Percentiles rank a stretch among this genome's conserved stretches.
Evolutionary conservation across 2,329 filamentous ascomycete genomes (phyloP).

Genomic region (Aspergillus felis): DNA sequence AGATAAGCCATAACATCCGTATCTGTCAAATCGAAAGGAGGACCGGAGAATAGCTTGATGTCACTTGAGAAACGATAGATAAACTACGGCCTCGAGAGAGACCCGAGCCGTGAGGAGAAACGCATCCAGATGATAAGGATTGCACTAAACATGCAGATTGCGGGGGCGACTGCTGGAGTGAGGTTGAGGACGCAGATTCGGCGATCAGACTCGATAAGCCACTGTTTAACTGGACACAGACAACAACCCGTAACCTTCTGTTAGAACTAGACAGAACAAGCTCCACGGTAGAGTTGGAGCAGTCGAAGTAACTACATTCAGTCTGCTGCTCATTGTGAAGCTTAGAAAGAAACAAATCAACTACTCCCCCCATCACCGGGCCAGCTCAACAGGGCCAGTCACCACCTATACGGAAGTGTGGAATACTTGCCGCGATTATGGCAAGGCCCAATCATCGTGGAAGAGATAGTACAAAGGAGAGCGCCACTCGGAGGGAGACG

Average conservation of each 20-base stretch:
- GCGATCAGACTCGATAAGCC: conserved; percentile 11
- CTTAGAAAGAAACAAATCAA: not conserved
- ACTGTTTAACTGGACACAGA: not conserved
- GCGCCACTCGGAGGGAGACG: conserved; percentile 4
- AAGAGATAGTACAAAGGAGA: conserved; percentile 1
- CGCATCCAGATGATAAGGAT: conserved; percentile 18
- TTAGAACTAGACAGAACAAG: conserved; percentile 7
- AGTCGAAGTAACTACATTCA: too few species aligned
- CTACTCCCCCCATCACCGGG: not conserved
- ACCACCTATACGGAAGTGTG: not conserved
- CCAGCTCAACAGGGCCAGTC: not conserved
- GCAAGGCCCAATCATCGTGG: not conserved
- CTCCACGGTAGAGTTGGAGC: not conserved
- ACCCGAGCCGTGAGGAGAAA: conserved; percentile 20
- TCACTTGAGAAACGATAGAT: conserved; percentile 15
- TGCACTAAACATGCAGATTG: conserved; percentile 17
- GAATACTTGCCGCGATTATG: not conserved
- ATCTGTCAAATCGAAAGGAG: conserved; percentile 4
- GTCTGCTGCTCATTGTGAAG: not conserved
- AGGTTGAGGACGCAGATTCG: conserved; percentile 19
- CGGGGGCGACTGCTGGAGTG: conserved; percentile 22
- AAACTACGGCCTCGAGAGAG: conserved; percentile 12
- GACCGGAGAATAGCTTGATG: conserved; percentile 3
- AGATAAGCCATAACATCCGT: conserved; percentile 15
- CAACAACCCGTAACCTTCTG: conserved; percentile 5